Evolutionary conservation across 148 eudicot species (phyloP).

Genomic region (Rhododendron griersonianum): DNA sequence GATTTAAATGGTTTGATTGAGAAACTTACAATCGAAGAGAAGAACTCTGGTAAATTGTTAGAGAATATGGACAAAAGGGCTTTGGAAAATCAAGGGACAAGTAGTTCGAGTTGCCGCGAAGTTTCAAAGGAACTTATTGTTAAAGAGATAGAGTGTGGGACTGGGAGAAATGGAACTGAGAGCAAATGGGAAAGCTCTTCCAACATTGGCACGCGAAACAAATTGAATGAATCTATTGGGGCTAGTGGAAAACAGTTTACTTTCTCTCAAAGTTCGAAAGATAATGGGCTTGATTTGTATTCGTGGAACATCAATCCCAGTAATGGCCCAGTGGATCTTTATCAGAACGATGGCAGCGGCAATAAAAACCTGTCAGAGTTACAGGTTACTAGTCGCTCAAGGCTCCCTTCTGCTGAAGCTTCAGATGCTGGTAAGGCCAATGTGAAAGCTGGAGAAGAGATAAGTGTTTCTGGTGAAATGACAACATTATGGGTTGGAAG

Average conservation of each 20-base stretch:
- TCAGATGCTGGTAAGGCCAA: slow-evolving; percentile 21
- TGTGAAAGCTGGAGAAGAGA: slow-evolving; percentile 47
- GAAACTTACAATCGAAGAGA: slow-evolving; percentile 43
- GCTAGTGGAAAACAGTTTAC: slow-evolving; percentile 43
- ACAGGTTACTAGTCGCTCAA: slow-evolving; percentile 29
- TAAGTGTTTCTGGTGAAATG: slow-evolving; percentile 30
- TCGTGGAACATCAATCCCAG: slow-evolving; percentile 49
- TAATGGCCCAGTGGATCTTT: slow-evolving; percentile 38
- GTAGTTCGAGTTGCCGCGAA: slow-evolving; percentile 35
- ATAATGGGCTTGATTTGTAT: slow-evolving; percentile 64
- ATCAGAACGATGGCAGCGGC: slow-evolving; percentile 29
- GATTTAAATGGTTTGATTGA: slow-evolving; percentile 60
- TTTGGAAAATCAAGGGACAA: slow-evolving; percentile 27
- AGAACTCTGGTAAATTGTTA: slow-evolving; percentile 25
- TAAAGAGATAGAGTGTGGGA: slow-evolving; percentile 78
- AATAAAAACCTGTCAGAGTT: slow-evolving; percentile 23
- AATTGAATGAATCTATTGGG: slow-evolving; percentile 26
- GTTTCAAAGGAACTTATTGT: slow-evolving; percentile 75
- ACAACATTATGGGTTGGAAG: slow-evolving; percentile 46
- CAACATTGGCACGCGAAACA: slow-evolving; percentile 23
- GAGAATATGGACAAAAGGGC: slow-evolving; percentile 32
- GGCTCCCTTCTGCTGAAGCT: slow-evolving; percentile 34
- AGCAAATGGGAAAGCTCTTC: slow-evolving; percentile 41
- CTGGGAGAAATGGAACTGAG: slow-evolving; percentile 44
- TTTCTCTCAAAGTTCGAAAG: slow-evolving; percentile 46